Conservation (phyloP, 495 filamentous ascomycete genomes). For the Hypoxylon rickii region DNA sequence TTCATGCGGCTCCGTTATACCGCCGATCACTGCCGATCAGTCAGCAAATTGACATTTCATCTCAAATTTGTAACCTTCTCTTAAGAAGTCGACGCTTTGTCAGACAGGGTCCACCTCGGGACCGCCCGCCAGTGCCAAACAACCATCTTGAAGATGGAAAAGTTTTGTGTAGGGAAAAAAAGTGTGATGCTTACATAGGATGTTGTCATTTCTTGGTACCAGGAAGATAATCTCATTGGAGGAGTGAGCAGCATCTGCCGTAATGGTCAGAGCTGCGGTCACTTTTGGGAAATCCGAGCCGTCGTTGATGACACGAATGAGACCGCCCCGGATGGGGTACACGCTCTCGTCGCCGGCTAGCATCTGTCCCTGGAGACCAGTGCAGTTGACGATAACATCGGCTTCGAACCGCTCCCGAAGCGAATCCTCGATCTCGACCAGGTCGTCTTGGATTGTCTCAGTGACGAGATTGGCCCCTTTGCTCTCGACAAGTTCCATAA, state of each 20-base stretch:
- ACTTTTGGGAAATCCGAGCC: constrained; percentile 54
- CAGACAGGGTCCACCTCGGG: background rate
- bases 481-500: constrained; percentile 47
- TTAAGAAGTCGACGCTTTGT: background rate
- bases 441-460: constrained; percentile 45
- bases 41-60: constrained; percentile 6
- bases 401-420: constrained; percentile 44
- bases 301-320: constrained; percentile 57
- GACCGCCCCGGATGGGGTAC: constrained; percentile 52
- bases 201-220: constrained; percentile 57
- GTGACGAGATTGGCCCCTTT: constrained; percentile 53
- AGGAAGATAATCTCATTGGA: constrained; percentile 54
- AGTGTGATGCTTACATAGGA: constrained; percentile 38
- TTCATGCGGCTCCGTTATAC: constrained; percentile 46
- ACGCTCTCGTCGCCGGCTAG: constrained; percentile 45
- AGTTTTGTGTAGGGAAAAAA: too few species aligned
- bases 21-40: constrained; percentile 44
- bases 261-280: constrained; percentile 46
- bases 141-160: too few species aligned
- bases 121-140: too few species aligned
- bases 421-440: constrained; percentile 45
- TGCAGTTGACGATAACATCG: constrained; percentile 54
- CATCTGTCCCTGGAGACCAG: constrained; percentile 45
- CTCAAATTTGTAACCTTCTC: background rate
- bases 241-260: constrained; percentile 41